Base-by-base conservation (phyloP, 768 basidiomycete genomes). In the Clathrus columnatus region DNA sequence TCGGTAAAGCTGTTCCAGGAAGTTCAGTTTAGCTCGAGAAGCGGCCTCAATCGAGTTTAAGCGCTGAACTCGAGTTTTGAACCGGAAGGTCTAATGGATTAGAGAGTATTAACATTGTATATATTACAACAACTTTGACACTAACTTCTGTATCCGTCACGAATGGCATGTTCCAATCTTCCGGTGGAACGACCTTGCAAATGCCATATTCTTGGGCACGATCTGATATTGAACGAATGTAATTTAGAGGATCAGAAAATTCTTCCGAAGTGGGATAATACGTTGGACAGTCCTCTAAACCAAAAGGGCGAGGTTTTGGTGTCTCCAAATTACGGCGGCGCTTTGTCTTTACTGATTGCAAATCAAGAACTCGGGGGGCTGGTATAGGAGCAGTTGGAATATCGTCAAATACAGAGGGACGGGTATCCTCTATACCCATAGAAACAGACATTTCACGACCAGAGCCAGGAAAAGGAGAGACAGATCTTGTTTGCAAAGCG, bases 21-120 rank as follows among this genome's bases (percentile, higher is more conserved):
- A 98, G 74, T 96, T 98, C 69, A 98, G 73, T 71, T 94, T 96
- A 50, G 96, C 95, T 62, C 96, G 77, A 58, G 93, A 94, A 30
- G 94, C 89, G 16, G 96, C 96, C 72, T 98, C 95, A 61, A 99
- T 91, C 60, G 91, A 93, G 69, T 97, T 97, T 64, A 99, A 76
- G 59, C 89, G 83, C 69, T 96, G 93, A 43, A 98, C 72, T 50
- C 96, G 84, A 50, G 95, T 99, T 71, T 90, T 91, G 74, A 99
- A 99, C 48, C 91, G 87, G 73, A 96, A 97, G 56, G 77, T 77
- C 93, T 91, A 62, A 23, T 43, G 52, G 32, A 58, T 45, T 56
- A 58, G 52, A 59, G 57, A 65, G 57, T 57, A 63, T 57, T 65
- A 67, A 65, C 64, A 62, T 57, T 51, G 61, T 51, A 27, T 36